phyloP scores from a whole-genome alignment of 805 yeast genomes.

The Maudiozyma saulgeensis region DNA sequence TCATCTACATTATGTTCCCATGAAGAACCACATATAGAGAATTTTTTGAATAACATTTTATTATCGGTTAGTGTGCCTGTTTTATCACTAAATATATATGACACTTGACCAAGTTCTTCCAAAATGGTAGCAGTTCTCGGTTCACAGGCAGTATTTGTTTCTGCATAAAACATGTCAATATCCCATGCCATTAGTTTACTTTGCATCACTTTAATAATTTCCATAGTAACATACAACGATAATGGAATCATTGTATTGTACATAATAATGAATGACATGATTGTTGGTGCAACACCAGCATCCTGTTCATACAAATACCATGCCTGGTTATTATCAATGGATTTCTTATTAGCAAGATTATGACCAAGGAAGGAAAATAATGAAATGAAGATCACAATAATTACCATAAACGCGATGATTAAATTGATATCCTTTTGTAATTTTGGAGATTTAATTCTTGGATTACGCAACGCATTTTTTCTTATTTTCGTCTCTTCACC shows the following conservation, averaged over 20 bases:
- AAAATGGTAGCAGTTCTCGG: constrained; percentile 91
- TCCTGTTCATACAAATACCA: constrained; percentile 74
- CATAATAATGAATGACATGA: constrained; percentile 96
- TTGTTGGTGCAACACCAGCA: constrained; percentile 78
- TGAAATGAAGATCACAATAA: constrained; percentile 63
- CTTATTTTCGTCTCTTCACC: constrained; percentile 95
- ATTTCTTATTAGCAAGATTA: constrained; percentile 37
- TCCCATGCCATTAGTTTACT: constrained; percentile 76
- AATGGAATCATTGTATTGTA: constrained; percentile 92
- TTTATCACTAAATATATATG: constrained; percentile 89
- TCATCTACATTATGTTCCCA: constrained; percentile 74
- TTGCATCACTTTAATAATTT: constrained; percentile 85
- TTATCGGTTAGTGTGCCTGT: constrained; percentile 97
- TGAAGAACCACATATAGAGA: constrained; percentile 78
- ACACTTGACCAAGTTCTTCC: constrained; percentile 95
- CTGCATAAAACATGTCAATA: constrained; percentile 85
- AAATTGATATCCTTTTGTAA: constrained; percentile 72
- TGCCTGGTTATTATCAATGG: constrained; percentile 32
- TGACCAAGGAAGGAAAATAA: constrained; percentile 79
- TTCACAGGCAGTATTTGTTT: constrained; percentile 82
- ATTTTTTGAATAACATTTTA: constrained; percentile 81
- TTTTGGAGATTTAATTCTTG: constrained; percentile 88
- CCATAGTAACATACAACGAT: constrained; percentile 93
- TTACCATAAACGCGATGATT: constrained; percentile 82
- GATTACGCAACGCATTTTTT: constrained; percentile 86